Evolutionary conservation across 768 basidiomycete genomes (phyloP), one percentile per base, ranked within the genome.

Genomic region (Lactarius hatsudake): DNA sequence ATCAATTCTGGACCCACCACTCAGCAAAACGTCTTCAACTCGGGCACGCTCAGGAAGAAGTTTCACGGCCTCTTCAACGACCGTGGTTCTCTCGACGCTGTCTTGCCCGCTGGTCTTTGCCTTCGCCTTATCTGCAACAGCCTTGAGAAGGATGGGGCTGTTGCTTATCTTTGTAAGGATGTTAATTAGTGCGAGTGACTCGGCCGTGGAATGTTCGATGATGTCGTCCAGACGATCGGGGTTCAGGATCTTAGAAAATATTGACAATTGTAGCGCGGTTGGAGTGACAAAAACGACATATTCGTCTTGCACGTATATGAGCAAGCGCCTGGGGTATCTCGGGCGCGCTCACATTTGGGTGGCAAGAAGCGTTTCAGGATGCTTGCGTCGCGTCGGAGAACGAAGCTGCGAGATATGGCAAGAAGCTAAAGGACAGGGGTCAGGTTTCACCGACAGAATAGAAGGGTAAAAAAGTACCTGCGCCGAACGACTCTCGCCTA

Each of bases 231-330:
- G 76, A 65, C 86, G 86, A 60, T 87, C 86, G 0, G 88, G 87
- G 34, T 86, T 81, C 8, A 99, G 83, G 13, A 98, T 87, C 53
- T 82, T 86, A 12, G 81, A 79, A 72, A 95, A 94, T 72, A 98
- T 89, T 15, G 84, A 80, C 7, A 92, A 76, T 72, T 99, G 96
- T 20, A 97, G 78, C n/a, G 78, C 59, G 0, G 94, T 95, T 0
- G 97, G 96, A 6, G 88, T 87, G 36, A 97, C 82, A 75, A 98
- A 98, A n/a, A 98, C 88, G n/a, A 96, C 91, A 74, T 96, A 98
- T 86, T 99, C 97, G 74, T 92, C 96, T 98, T 30, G 20, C 38
- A 62, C 30, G 59, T 43, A 13, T 36, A 28, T 67, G 30, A 68
- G 13, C 43, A 61, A 38, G 8, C 15, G 34, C 38, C 5, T 8